Percentiles rank a stretch among this genome's conserved stretches.
These are phyloP conservation scores for Stylosanthes scabra DNA, from an alignment of 331 rosid species.

Conservation along the genomic window DNA sequence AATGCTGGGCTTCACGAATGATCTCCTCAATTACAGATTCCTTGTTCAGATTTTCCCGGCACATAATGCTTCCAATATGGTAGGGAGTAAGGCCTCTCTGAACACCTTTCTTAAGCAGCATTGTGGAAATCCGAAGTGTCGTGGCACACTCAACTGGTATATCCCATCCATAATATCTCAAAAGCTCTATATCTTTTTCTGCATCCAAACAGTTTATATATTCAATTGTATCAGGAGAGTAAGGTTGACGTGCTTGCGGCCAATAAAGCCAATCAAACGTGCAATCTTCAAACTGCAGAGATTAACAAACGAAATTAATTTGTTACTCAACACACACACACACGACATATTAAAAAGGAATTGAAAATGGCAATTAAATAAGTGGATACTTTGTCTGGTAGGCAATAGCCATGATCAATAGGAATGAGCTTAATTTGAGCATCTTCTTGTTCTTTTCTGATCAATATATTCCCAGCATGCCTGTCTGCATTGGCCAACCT, in stretches of 20 bases:
- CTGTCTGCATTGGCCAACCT: slow-evolving; percentile 87
- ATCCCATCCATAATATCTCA: slow-evolving; percentile 73
- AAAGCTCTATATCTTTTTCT: slow-evolving; percentile 66
- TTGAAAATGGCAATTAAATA: background rate
- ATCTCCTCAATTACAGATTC: slow-evolving; percentile 77
- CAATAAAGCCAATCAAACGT: slow-evolving; percentile 93
- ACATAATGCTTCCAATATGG: slow-evolving; percentile 76
- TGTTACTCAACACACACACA: too few relatives aligned
- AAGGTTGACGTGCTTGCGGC: slow-evolving; percentile 75
- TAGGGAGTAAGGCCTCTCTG: slow-evolving; percentile 72
- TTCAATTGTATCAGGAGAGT: slow-evolving; percentile 59
- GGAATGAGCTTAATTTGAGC: slow-evolving; percentile 71
- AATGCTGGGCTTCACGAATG: slow-evolving; percentile 58
- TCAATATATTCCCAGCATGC: slow-evolving; percentile 81
- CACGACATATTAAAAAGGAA: background rate
- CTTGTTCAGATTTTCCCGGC: slow-evolving; percentile 63
- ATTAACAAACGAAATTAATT: background rate
- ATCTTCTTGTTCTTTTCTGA: slow-evolving; percentile 49
- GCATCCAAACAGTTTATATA: slow-evolving; percentile 73
- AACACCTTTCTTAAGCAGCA: slow-evolving; percentile 84
- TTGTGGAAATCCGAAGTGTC: slow-evolving; percentile 72
- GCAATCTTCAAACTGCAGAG: slow-evolving; percentile 84
- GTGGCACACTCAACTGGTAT: slow-evolving; percentile 61
- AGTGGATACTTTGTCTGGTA: slow-evolving; percentile 67
- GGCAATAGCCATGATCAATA: slow-evolving; percentile 87